Conservation (phyloP, 108 stramenopile species). For the Heterococcus sp. region DNA sequence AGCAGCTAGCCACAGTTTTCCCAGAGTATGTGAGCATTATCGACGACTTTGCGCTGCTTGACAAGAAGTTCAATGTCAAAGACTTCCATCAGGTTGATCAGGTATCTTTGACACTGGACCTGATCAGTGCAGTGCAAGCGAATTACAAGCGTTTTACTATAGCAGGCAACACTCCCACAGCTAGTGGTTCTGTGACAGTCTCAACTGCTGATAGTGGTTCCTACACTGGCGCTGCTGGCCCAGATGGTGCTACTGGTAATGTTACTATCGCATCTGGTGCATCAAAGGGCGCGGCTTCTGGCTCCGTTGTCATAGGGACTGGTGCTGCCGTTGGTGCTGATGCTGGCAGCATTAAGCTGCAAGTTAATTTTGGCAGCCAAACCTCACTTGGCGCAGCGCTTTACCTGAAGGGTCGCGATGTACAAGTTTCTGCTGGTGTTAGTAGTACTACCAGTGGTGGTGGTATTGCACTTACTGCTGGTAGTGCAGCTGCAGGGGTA, state of each 20-base stretch:
- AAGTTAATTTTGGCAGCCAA: background rate
- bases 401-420: background rate
- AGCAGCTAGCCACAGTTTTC: conserved; percentile 67
- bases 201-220: conserved; percentile 9
- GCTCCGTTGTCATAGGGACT: conserved; percentile 9
- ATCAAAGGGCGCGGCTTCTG: conserved; percentile 7
- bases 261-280: conserved; percentile 13
- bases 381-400: background rate
- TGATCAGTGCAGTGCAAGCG: conserved; percentile 48
- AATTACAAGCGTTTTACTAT: conserved; percentile 16
- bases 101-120: conserved; percentile 40
- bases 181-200: conserved; percentile 21
- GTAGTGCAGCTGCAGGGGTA: conserved; percentile 10
- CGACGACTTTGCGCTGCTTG: conserved; percentile 53
- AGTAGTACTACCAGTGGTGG: conserved; percentile 13
- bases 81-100: conserved; percentile 62
- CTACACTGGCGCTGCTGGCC: conserved; percentile 1
- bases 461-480: background rate
- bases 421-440: conserved; percentile 8
- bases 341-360: conserved; percentile 4
- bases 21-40: conserved; percentile 70
- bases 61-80: conserved; percentile 56
- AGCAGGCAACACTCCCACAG: conserved; percentile 10
- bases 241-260: conserved; percentile 1
- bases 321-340: background rate